Conservation (phyloP, 1,284 basidiomycete species). For the Singerocomus inundabilis region DNA sequence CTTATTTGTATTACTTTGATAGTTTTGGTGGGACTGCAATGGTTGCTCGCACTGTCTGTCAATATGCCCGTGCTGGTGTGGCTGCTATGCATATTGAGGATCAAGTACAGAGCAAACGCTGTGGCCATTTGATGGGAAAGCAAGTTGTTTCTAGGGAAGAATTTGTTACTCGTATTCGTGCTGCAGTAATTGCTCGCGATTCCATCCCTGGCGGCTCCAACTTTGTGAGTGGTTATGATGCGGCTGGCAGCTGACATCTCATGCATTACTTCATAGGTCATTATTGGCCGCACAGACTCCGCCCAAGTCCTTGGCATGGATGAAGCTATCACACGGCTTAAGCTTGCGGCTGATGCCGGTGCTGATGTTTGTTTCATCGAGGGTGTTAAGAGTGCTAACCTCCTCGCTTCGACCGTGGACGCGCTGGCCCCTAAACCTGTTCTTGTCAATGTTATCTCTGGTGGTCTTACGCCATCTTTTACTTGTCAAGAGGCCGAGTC, state of each 20-base stretch:
- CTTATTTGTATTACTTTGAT: neutral
- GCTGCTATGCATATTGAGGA: constrained; percentile 82
- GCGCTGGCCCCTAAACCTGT: constrained; percentile 72
- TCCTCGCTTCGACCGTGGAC: constrained; percentile 61
- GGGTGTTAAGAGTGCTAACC: constrained; percentile 69
- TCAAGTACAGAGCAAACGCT: constrained; percentile 81
- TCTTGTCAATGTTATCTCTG: constrained; percentile 76
- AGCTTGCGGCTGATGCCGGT: constrained; percentile 70
- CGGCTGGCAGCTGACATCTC: neutral
- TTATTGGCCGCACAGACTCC: constrained; percentile 82
- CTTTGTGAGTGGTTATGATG: constrained; percentile 41
- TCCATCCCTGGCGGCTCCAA: constrained; percentile 70
- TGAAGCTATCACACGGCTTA: constrained; percentile 69
- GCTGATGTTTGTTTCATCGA: constrained; percentile 87
- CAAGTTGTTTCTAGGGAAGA: constrained; percentile 73
- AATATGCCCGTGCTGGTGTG: constrained; percentile 71
- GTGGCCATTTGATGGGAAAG: constrained; percentile 79
- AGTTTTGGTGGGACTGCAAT: constrained; percentile 77
- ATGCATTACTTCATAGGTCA: constrained; percentile 43
- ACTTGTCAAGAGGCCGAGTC: constrained; percentile 65
- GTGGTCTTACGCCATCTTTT: constrained; percentile 72
- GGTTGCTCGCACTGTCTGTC: constrained; percentile 72
- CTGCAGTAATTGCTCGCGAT: constrained; percentile 72
- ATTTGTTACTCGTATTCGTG: constrained; percentile 73
- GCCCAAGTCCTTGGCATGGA: constrained; percentile 80